phyloP scores from a whole-genome alignment of 2,329 filamentous ascomycete genomes.

The Furcasterigmium sp. region DNA sequence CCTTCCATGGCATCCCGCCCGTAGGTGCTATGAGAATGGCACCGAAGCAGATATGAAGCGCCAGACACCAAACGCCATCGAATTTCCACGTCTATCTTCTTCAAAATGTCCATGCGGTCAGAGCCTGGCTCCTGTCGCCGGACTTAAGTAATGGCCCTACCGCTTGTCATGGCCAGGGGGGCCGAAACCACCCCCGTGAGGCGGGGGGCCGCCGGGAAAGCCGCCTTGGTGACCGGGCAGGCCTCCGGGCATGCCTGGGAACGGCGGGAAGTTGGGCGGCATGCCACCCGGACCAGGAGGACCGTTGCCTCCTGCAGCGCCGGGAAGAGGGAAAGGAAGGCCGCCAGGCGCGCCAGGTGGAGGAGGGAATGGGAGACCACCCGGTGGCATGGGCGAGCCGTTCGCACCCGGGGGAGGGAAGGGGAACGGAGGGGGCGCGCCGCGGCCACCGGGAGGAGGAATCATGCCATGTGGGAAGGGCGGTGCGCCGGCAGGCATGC shows the following conservation, averaged over 20 bases:
- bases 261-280: slow-evolving; percentile 44
- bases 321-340: slow-evolving; percentile 20
- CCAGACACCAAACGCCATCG: neutral
- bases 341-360: slow-evolving; percentile 20
- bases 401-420: slow-evolving; percentile 35
- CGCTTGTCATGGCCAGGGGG: slow-evolving; percentile 33
- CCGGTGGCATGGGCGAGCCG: slow-evolving; percentile 31
- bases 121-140: too few relatives aligned
- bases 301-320: slow-evolving; percentile 5
- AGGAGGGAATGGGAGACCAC: slow-evolving; percentile 38
- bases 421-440: slow-evolving; percentile 40
- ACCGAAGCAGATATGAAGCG: neutral
- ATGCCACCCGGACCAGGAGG: slow-evolving; percentile 16
- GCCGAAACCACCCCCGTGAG: slow-evolving; percentile 20
- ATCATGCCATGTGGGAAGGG: slow-evolving; percentile 35
- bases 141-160: slow-evolving; percentile 14
- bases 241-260: slow-evolving; percentile 33
- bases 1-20: too few relatives aligned
- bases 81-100: too few relatives aligned
- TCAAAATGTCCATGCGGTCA: too few relatives aligned
- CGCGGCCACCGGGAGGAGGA: slow-evolving; percentile 49
- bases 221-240: slow-evolving; percentile 12
- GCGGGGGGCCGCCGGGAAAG: slow-evolving; percentile 32
- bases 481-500: slow-evolving; percentile 34
- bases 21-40: too few relatives aligned